These are phyloP conservation scores for Penicillium steckii DNA, from an alignment of 495 filamentous ascomycete genomes.

Conservation along the genomic window DNA sequence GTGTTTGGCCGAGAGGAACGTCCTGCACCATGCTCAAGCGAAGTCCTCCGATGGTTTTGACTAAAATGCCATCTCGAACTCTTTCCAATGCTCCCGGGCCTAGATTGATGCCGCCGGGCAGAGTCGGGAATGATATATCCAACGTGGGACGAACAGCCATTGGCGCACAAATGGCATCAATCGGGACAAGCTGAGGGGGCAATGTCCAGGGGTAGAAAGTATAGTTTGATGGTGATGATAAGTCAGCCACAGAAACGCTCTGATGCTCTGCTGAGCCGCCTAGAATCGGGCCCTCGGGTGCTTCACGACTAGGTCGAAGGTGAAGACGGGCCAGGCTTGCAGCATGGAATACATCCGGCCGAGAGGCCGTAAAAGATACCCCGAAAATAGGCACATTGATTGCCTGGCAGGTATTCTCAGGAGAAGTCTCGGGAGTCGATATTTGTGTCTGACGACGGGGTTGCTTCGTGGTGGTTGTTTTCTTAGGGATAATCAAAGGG, in stretches of 20 bases:
- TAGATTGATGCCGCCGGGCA: conserved; percentile 51
- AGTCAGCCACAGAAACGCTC: conserved; percentile 54
- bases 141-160: conserved; percentile 63
- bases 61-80: conserved; percentile 69
- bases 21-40: conserved; percentile 80
- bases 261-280: conserved; percentile 51
- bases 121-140: conserved; percentile 78
- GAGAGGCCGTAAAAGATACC: conserved; percentile 75
- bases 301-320: conserved; percentile 58
- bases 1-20: conserved; percentile 36
- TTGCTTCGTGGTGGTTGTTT: conserved; percentile 9
- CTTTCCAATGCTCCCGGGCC: conserved; percentile 58
- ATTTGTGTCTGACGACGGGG: conserved; percentile 8
- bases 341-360: conserved; percentile 88
- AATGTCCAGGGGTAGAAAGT: conserved; percentile 94
- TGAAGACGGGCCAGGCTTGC: conserved; percentile 82
- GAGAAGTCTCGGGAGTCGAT: conserved; percentile 4
- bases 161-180: conserved; percentile 67
- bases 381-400: conserved; percentile 61
- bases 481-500: conserved; percentile 80
- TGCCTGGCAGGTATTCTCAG: conserved; percentile 52
- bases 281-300: conserved; percentile 52
- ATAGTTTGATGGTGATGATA: conserved; percentile 69
- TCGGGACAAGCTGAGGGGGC: conserved; percentile 68
- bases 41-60: conserved; percentile 76